Base-by-base conservation (phyloP, 176 grass and related monocot species). In the Hsuehochloa calcarea region DNA sequence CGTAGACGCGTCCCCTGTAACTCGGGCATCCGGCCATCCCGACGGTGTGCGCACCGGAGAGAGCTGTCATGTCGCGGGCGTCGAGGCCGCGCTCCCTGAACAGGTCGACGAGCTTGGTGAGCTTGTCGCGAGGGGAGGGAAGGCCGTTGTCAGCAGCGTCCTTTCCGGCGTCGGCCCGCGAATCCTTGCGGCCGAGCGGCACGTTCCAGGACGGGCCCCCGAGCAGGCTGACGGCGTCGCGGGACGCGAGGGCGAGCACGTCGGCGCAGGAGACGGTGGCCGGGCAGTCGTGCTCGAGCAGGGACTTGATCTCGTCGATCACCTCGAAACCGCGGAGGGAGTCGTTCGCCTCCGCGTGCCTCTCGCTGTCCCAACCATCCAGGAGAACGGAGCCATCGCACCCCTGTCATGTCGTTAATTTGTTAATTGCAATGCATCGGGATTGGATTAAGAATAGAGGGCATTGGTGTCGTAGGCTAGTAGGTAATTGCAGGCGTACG, bases 121-220 rank as follows among this genome's bases (percentile, higher is more conserved):
- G 46, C 20, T 16, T 73, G 0, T 51, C 56, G 16, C 23, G 6
- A 4, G 94, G 78, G 19, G 10, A 20, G 10, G 90, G 94, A 56
- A 97, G 84, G 84, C 67, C 58, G 0, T 29, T 39, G n/a, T 84
- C 72, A 11, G 90, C 92, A 14, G 40, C 77, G 3, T 26, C 15
- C 27, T 19, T 12, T 35, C 66, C 60, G 60, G 90, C 90, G 41
- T 1, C 11, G 41, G 5, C 29, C 62, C 37, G 90, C 4, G 94
- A 82, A 61, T 97, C 94, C 91, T 72, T 92, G 46, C 94, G 89
- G 25, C 92, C 94, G 37, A 97, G 72, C 38, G 84, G 89, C 44
- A 97, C 90, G 25, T 63, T 41, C 94, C 94, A 97, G 38, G 35
- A 14, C 3, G 88, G 92, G 0, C 94, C 92, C 7, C 90, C 92